Conservation (phyloP, 1,284 basidiomycete species). For the Athelia sp. region DNA sequence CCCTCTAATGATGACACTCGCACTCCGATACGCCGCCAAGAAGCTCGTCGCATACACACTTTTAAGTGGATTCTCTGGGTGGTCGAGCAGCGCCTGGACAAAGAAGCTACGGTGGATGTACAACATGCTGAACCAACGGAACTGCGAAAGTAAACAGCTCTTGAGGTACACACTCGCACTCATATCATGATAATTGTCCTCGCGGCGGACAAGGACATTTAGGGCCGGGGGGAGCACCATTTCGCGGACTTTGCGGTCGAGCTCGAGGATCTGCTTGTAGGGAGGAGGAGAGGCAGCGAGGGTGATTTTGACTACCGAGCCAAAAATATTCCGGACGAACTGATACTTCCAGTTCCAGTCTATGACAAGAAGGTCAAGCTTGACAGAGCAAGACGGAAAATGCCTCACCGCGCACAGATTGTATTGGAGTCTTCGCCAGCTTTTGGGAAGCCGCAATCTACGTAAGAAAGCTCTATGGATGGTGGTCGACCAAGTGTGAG, state of each 20-base stretch:
- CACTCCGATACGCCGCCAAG: slow-evolving; percentile 1
- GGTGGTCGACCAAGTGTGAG: slow-evolving; percentile 44
- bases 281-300: slow-evolving; percentile 36
- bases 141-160: background rate
- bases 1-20: background rate
- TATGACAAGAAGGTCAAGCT: slow-evolving; percentile 10
- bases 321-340: slow-evolving; percentile 38
- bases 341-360: slow-evolving; percentile 44
- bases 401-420: too few species aligned
- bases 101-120: slow-evolving; percentile 5
- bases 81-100: slow-evolving; percentile 1
- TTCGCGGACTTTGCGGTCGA: slow-evolving; percentile 34
- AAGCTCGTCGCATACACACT: slow-evolving; percentile 1
- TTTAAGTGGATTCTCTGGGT: slow-evolving; percentile 4
- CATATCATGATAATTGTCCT: slow-evolving; percentile 36
- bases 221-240: slow-evolving; percentile 32
- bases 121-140: background rate
- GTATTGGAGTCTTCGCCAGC: too few species aligned
- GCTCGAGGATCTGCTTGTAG: slow-evolving; percentile 38
- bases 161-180: slow-evolving; percentile 22
- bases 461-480: slow-evolving; percentile 38
- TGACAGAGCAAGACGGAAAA: slow-evolving; percentile 11
- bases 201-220: slow-evolving; percentile 23
- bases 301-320: slow-evolving; percentile 37
- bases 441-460: slow-evolving; percentile 40